Base-by-base conservation (phyloP, 2,329 filamentous ascomycete genomes). In the Hortaea werneckii region DNA sequence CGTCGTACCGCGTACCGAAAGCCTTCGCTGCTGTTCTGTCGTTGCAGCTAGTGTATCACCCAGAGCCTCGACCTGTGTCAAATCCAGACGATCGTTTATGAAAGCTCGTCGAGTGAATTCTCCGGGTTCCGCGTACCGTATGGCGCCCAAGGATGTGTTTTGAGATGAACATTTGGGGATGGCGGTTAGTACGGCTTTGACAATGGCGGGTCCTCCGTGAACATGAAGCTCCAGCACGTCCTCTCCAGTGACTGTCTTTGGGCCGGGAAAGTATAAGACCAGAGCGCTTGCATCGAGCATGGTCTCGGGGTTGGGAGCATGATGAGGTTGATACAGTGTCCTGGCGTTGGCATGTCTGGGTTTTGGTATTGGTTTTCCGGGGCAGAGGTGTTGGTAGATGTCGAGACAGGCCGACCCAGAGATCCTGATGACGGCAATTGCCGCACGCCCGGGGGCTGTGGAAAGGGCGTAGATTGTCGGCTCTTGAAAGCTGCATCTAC, bases 81-180 rank as follows among this genome's bases (percentile, higher is more conserved):
- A 76, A 58, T 94, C 85, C 4, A 98, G 76, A 1, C 87, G 79
- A 57, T 83, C 75, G 62, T 95, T 92, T 61, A 89, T 74, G 59
- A 98, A 98, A 5, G 92, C 89, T 34, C 92, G 82, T 50, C 83
- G 82, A 4, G 92, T 98, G 65, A 98, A 98, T 62, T 98, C 92
- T 45, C 92, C 92, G 0, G 92, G 84, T 60, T 95, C 90, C 2
- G 92, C 92, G 61, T 94, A 94, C 29, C 88, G 85, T 47, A 95
- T 80, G 6, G 20, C 26, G 29, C 12, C 30, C 30, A 38, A 11
- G 8, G 32, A 35, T 35, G 9, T n/a, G 8, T 44, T 54, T 40
- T 11, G 53, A 13, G 29, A 29, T 41, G 42, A 35, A 29, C 41
- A 38, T 13, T n/a, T 9, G 49, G 57, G 55, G 46, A 98, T 85